Conservation (phyloP, 1,284 basidiomycete species). For the Dichomitus squalens region DNA sequence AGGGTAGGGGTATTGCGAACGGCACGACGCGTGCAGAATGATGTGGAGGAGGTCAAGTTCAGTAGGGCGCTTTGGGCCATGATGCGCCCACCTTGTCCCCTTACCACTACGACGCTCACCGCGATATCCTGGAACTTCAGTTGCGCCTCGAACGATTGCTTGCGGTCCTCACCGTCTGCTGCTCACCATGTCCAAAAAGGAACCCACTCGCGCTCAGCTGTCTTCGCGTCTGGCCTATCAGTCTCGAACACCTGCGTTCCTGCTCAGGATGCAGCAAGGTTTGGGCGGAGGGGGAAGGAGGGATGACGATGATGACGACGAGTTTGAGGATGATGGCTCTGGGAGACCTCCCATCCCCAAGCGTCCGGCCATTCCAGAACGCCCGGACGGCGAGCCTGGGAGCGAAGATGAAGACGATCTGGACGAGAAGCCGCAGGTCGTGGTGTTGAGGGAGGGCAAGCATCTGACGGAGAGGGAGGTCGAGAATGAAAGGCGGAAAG, state of each 20-base stretch:
- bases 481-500: constrained; percentile 75
- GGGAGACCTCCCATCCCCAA: constrained; percentile 76
- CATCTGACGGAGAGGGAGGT: constrained; percentile 77
- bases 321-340: constrained; percentile 54
- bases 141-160: background rate
- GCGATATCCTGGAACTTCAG: background rate
- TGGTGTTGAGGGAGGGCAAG: constrained; percentile 83
- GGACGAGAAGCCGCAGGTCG: constrained; percentile 85
- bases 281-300: constrained; percentile 23
- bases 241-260: constrained; percentile 30
- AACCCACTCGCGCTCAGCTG: constrained; percentile 34
- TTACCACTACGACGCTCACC: background rate
- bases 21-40: background rate
- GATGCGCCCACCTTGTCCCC: background rate
- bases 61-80: background rate
- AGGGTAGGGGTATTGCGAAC: background rate
- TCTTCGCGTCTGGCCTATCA: constrained; percentile 34
- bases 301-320: constrained; percentile 31
- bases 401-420: constrained; percentile 74
- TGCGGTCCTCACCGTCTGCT: background rate
- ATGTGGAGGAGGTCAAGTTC: background rate
- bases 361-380: constrained; percentile 70
- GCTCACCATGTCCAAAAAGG: constrained; percentile 29
- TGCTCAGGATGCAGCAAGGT: constrained; percentile 30
- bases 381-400: constrained; percentile 72